phyloP scores from a whole-genome alignment of 2,329 filamentous ascomycete species.

The Botrytis squamosa region DNA sequence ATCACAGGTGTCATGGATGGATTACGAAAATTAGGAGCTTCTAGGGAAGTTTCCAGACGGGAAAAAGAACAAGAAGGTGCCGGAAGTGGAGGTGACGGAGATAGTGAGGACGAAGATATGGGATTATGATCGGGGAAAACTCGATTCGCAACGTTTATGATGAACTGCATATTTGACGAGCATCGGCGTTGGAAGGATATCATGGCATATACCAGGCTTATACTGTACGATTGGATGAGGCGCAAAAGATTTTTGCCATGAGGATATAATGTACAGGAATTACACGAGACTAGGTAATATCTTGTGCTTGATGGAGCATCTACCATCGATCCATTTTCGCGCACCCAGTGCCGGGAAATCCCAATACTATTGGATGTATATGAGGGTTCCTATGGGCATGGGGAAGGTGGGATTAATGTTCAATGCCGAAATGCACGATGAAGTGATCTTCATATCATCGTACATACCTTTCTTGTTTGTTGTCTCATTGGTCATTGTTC shows the following conservation, averaged over 20 bases:
- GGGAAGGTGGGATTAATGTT: background rate
- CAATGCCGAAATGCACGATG: background rate
- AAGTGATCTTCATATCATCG: background rate
- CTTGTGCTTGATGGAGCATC: background rate
- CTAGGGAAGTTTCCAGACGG: slow-evolving; percentile 71
- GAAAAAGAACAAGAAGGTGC: slow-evolving; percentile 70
- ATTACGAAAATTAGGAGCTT: slow-evolving; percentile 77
- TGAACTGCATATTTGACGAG: background rate
- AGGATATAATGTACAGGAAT: background rate
- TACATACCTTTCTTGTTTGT: background rate
- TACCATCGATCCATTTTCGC: background rate
- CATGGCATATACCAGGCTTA: slow-evolving; percentile 10
- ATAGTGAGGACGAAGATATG: slow-evolving; percentile 56
- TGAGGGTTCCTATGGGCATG: background rate
- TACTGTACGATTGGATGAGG: slow-evolving; percentile 1
- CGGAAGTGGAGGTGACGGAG: slow-evolving; percentile 55
- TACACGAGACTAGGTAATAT: background rate
- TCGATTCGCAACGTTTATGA: background rate
- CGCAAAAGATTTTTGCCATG: background rate
- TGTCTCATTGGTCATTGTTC: background rate
- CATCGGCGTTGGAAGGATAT: slow-evolving; percentile 8
- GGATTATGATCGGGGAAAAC: slow-evolving; percentile 28
- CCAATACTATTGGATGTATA: background rate
- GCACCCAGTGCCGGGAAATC: too few species aligned
- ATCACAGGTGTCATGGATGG: slow-evolving; percentile 85